Conservation (phyloP, 768 basidiomycete species). For the Russula abietina region DNA sequence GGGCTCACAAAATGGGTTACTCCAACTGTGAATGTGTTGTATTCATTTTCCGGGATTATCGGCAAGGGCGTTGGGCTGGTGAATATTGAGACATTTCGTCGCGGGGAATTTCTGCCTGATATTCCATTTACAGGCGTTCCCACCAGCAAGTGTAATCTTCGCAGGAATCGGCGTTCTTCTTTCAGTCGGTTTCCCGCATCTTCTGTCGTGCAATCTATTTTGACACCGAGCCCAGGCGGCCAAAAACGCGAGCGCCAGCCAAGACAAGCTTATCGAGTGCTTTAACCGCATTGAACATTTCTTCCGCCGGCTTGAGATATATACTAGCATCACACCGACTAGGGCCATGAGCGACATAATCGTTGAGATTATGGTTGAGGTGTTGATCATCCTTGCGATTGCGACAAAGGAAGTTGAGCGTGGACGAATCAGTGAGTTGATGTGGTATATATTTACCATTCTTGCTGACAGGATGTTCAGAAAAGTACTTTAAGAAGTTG, state of each 20-base stretch:
- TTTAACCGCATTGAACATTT: neutral
- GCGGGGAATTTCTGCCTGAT: neutral
- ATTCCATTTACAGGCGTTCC: too few relatives aligned
- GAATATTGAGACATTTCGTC: neutral
- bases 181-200: too few relatives aligned
- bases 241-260: too few relatives aligned
- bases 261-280: neutral
- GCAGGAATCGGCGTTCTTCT: too few relatives aligned
- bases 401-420: neutral
- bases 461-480: neutral
- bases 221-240: too few relatives aligned
- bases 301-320: conserved; percentile 1
- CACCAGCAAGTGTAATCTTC: too few relatives aligned
- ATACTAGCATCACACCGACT: neutral
- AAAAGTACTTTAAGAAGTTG: neutral
- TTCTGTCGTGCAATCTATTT: too few relatives aligned
- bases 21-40: neutral
- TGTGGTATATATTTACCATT: too few relatives aligned
- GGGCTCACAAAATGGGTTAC: neutral
- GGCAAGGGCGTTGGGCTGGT: neutral
- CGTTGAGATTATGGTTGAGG: neutral
- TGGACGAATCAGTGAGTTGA: too few relatives aligned
- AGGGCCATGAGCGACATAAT: neutral
- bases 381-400: neutral
- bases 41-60: neutral